These are phyloP conservation scores for Cruciata laevipes DNA, from an alignment of 257 asterid species.

Conservation along the genomic window DNA sequence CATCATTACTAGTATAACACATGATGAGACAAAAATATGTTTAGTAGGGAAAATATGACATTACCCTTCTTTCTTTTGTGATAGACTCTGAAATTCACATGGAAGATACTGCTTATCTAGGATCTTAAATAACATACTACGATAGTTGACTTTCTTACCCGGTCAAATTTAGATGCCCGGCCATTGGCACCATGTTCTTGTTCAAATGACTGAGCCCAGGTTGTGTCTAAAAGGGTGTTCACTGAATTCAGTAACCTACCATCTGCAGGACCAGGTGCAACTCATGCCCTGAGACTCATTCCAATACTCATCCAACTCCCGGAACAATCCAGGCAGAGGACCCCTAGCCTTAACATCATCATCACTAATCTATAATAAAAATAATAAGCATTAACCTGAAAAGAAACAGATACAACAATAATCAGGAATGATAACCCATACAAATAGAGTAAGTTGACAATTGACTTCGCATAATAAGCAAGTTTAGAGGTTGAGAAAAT, in stretches of 20 bases:
- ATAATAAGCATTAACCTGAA: slow-evolving; percentile 88
- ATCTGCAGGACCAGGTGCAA: slow-evolving; percentile 54
- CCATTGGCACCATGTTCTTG: slow-evolving; percentile 83
- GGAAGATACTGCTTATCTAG: slow-evolving; percentile 3
- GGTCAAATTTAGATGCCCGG: slow-evolving; percentile 97
- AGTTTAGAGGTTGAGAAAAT: no score
- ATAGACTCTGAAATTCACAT: neutral
- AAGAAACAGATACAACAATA: slow-evolving; percentile 9
- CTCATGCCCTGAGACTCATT: slow-evolving; percentile 77
- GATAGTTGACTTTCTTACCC: slow-evolving; percentile 45
- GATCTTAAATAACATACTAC: neutral
- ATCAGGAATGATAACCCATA: neutral
- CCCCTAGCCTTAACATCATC: slow-evolving; percentile 64
- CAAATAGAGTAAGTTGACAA: neutral
- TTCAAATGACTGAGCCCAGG: slow-evolving; percentile 91
- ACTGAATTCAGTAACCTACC: slow-evolving; percentile 81
- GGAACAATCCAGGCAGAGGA: slow-evolving; percentile 61
- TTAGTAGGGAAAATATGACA: neutral
- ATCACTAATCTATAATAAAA: slow-evolving; percentile 85
- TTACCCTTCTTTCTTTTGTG: neutral
- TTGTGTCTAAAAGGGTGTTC: slow-evolving; percentile 48
- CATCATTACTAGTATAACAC: neutral
- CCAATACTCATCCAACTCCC: slow-evolving; percentile 91
- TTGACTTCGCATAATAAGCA: no score
- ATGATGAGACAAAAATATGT: neutral